Evolutionary conservation across 306 rosid species (phyloP), one percentile per base, ranked within the genome.

Genomic region (Erythrophleum fordii): DNA sequence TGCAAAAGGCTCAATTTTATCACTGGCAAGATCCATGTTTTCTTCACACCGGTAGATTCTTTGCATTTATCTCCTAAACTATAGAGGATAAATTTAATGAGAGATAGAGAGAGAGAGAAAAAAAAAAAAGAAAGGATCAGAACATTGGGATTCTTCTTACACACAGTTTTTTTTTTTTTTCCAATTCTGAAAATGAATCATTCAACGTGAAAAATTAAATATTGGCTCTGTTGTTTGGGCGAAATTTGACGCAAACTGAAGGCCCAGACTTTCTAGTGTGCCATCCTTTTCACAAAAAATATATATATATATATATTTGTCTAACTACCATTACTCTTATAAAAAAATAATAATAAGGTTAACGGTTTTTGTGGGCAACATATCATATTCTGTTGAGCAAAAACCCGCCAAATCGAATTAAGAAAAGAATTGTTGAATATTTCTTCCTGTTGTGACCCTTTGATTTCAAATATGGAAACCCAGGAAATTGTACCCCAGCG

Each of bases 401-500:
- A 35, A 37, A 52, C 72, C 75, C 70, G 62, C 78, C 77, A 73
- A 51, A 77, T 60, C 60, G 7, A 28, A 67, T 25, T 25, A 31
- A 25, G 34, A 25, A 58, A 58, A 42, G 26, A 46, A n/a, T 67
- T 46, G 64, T 29, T 46, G 62, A 58, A 65, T 55, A 67, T 39
- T 8, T 42, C 61, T 48, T 39, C 76, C 2, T 51, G 20, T 25
- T 61, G 60, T 11, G 7, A 77, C 61, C 10, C 39, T 62, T 90
- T 55, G 81, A 52, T 79, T 75, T 35, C 17, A 46, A 61, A 84
- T 18, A 77, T 85, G 88, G 80, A 77, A 89, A 86, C 79, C 73
- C 83, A 81, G 88, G 77, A 88, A 83, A 72, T 52, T 59, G 73
- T 51, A 72, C 22, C 61, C 64, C 82, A 56, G 69, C 61, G 44